Conservation (phyloP, 1,139 yeast genomes). For the Zygoascus hellenicus region DNA sequence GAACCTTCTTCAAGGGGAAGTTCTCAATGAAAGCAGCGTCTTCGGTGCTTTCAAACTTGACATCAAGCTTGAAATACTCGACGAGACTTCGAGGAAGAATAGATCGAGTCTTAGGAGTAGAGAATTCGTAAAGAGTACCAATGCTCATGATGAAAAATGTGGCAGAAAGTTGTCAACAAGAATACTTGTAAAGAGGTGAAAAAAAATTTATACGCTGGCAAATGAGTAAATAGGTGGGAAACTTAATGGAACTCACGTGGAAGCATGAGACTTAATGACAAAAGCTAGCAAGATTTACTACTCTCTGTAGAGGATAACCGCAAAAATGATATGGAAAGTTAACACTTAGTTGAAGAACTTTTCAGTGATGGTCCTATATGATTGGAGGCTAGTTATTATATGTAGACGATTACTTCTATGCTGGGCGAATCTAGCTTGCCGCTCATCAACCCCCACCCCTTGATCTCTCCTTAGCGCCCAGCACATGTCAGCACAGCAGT, state of each 20-base stretch:
- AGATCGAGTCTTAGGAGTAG: conserved; percentile 23
- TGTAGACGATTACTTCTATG: no score
- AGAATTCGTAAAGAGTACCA: conserved; percentile 31
- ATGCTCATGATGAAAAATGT: conserved; percentile 25
- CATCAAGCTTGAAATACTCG: conserved; percentile 66
- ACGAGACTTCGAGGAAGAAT: conserved; percentile 58
- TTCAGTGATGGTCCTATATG: no score
- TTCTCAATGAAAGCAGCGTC: conserved; percentile 44
- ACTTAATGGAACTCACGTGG: background rate
- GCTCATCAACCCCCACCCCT: no score
- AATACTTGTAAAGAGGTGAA: background rate
- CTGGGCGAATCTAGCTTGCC: no score
- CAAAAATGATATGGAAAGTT: no score
- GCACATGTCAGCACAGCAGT: no score
- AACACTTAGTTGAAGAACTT: no score
- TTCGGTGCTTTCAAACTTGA: conserved; percentile 43
- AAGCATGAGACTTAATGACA: no score
- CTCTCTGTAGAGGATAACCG: no score
- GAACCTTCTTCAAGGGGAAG: conserved; percentile 72
- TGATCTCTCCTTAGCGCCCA: no score
- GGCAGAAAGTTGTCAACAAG: background rate
- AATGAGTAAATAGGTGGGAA: background rate
- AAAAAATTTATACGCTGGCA: conserved; percentile 5
- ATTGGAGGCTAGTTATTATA: no score
- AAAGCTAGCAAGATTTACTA: no score